Percentiles rank a stretch among this genome's conserved stretches.
Conservation (phyloP, 805 yeast genomes). For the Hanseniaspora occidentalis region DNA sequence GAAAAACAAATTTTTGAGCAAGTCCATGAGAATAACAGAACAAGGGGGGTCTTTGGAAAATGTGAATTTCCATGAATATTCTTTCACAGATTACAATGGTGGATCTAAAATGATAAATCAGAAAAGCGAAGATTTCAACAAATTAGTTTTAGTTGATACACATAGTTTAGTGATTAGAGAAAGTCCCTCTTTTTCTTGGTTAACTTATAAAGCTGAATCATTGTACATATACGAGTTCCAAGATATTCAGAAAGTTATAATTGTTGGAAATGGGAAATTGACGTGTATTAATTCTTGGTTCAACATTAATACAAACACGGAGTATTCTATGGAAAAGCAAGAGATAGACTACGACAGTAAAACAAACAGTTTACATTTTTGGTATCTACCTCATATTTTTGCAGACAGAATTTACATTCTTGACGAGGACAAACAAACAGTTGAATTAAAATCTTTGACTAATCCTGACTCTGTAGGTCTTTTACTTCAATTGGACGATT, state of each 20-base stretch:
- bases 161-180: not conserved
- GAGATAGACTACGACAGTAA: not conserved
- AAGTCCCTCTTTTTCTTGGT: not conserved
- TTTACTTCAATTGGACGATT: not conserved
- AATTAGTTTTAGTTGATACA: not conserved
- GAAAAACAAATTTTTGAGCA: not conserved
- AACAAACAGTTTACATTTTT: not conserved
- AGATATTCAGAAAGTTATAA: not conserved
- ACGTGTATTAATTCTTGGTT: no score
- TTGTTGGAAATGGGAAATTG: not conserved
- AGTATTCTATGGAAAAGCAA: no score
- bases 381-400: not conserved
- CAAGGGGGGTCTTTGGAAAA: no score
- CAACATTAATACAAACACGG: no score
- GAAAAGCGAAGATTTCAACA: not conserved
- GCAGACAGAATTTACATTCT: not conserved
- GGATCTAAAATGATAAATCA: not conserved
- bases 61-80: not conserved
- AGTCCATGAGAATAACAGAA: no score
- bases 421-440: not conserved
- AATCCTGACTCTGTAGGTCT: not conserved
- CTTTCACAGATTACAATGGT: not conserved
- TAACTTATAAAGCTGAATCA: not conserved
- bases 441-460: not conserved
- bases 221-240: not conserved